Percentiles rank a stretch among this genome's conserved stretches.
phyloP scores from a whole-genome alignment of 2,329 filamentous ascomycete genomes.

The Penicillium expansum region DNA sequence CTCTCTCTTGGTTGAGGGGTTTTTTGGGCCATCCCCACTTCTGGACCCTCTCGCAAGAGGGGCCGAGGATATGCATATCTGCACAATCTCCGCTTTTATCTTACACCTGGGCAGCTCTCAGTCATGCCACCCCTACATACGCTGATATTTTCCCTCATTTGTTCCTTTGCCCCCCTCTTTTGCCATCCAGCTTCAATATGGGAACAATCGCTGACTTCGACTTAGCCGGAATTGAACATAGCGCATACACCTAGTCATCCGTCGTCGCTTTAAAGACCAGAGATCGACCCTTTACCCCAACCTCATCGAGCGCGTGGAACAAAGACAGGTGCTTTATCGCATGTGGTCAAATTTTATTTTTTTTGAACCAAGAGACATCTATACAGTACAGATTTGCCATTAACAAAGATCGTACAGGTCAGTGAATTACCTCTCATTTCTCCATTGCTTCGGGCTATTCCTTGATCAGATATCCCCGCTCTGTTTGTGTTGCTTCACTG shows the following conservation, averaged over 20 bases:
- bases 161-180: not conserved
- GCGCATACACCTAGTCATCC: constrained; percentile 8
- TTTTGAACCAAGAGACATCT: not conserved
- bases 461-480: constrained; percentile 2
- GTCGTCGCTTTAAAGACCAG: constrained; percentile 8
- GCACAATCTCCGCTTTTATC: constrained; percentile 2
- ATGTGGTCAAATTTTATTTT: not conserved
- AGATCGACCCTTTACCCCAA: constrained; percentile 3
- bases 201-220: not conserved
- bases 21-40: not conserved
- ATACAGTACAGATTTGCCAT: constrained; percentile 6
- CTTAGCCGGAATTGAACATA: constrained; percentile 15
- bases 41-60: constrained; percentile 1
- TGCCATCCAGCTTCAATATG: not conserved
- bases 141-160: not conserved
- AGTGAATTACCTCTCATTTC: not conserved
- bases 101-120: not conserved
- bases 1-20: not conserved
- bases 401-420: constrained; percentile 11
- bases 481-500: constrained; percentile 7
- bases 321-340: constrained; percentile 22
- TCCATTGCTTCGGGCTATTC: not conserved
- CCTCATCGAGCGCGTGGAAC: constrained; percentile 10
- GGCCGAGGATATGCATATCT: constrained; percentile 4
- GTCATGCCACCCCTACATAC: constrained; percentile 1